phyloP scores from a whole-genome alignment of 768 basidiomycete species.

The Coprinopsis sp. region DNA sequence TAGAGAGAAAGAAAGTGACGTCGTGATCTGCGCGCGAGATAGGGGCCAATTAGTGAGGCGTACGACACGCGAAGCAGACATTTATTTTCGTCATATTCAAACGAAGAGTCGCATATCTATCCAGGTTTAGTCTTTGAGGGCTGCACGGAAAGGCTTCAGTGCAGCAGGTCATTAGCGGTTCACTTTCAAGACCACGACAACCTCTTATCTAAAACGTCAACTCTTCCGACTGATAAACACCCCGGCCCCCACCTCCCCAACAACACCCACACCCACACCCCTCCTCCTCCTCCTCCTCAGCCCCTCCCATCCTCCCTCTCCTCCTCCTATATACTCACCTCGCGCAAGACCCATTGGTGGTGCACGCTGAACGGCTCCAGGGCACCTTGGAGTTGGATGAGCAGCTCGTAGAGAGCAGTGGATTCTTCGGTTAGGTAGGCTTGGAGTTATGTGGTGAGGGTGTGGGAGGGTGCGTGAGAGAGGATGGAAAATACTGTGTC shows the following conservation, averaged over 20 bases:
- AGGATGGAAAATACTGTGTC: constrained; percentile 66
- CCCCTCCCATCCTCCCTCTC: constrained; percentile 28
- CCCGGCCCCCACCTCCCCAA: constrained; percentile 38
- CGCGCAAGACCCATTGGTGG: constrained; percentile 44
- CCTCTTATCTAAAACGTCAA: constrained; percentile 45
- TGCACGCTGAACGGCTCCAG: constrained; percentile 59
- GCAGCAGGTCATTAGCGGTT: too few species aligned
- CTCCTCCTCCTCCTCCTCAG: constrained; percentile 44
- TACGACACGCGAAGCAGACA: too few species aligned
- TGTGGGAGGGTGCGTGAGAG: constrained; percentile 57
- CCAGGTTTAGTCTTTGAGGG: too few species aligned
- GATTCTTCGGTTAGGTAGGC: constrained; percentile 55
- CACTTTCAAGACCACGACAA: neutral
- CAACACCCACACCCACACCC: constrained; percentile 48
- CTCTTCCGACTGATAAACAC: constrained; percentile 70
- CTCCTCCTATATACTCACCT: constrained; percentile 29
- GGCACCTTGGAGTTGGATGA: constrained; percentile 55
- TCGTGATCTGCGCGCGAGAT: too few species aligned
- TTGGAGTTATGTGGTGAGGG: constrained; percentile 44
- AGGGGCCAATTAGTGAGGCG: too few species aligned
- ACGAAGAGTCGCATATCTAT: too few species aligned
- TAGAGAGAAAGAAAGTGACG: neutral
- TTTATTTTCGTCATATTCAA: too few species aligned
- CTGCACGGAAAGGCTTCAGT: too few species aligned
- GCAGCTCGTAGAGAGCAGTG: constrained; percentile 37